Percentiles rank a stretch among this genome's conserved stretches.
Conservation (phyloP, 108 stramenopile genomes). For the Nitzschia palea region DNA sequence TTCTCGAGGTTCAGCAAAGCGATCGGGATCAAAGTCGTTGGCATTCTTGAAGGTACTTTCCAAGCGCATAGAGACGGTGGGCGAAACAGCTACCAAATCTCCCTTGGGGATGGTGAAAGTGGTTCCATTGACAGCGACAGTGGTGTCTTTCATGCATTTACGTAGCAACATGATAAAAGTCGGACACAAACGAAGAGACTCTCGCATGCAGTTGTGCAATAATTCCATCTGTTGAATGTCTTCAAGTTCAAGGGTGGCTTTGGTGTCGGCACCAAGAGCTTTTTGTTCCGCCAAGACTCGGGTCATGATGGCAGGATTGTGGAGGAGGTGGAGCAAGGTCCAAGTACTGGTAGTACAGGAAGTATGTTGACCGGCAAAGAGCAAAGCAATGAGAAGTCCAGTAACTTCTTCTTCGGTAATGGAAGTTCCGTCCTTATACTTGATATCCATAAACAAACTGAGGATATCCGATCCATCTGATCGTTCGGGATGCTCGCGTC, state of each 20-base stretch:
- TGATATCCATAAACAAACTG: conserved; percentile 95
- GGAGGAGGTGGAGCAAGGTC: conserved; percentile 86
- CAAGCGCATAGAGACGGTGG: conserved; percentile 91
- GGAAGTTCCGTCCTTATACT: conserved; percentile 94
- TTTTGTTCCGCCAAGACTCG: conserved; percentile 87
- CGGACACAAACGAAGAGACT: conserved; percentile 95
- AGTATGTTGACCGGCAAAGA: conserved; percentile 99
- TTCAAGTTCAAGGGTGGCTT: conserved; percentile 62
- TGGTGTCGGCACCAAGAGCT: conserved; percentile 6
- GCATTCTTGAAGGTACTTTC: conserved; percentile 90
- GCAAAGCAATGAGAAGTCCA: conserved; percentile 95
- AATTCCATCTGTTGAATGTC: conserved; percentile 86
- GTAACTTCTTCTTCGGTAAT: conserved; percentile 95
- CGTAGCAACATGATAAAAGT: conserved; percentile 98
- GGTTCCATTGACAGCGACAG: conserved; percentile 70
- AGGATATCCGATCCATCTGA: conserved; percentile 95
- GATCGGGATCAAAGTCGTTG: conserved; percentile 95
- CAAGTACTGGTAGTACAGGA: conserved; percentile 97
- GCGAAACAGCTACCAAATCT: conserved; percentile 91
- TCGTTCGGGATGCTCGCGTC: conserved; percentile 76
- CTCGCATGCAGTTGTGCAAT: conserved; percentile 93
- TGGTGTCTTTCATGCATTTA: conserved; percentile 84
- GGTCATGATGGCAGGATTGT: conserved; percentile 78
- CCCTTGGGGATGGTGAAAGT: conserved; percentile 85
- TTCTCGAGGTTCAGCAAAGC: conserved; percentile 90